Base-by-base conservation (phyloP, 225 moss, liverwort and hornwort genomes). In the Ulota crispa region DNA sequence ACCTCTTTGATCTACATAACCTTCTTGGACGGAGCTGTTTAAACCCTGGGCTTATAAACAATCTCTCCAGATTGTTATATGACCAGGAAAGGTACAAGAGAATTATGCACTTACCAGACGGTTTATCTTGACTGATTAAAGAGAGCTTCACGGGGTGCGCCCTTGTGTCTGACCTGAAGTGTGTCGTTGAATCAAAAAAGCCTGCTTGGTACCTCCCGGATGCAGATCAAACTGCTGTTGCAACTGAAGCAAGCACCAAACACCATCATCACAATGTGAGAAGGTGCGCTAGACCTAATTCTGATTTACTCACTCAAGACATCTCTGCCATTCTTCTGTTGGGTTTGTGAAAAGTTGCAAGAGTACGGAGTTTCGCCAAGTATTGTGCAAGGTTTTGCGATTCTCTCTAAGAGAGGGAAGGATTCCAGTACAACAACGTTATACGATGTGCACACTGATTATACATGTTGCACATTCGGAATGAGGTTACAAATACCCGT, bases 71-170 rank as follows among this genome's bases (percentile, higher is more conserved):
- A n/a, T 7, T 39, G n/a, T 23, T 21, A 21, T 11, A 14, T 65
- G 4, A 10, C 18, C 27, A 20, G 18, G 67, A 36, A 50, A 32
- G 52, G 39, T 3, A n/a, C 71, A 23, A 15, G 16, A 34, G 27
- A 30, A 9, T 20, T 55, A 4, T 13, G 65, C 34, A 57, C 65
- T 45, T 64, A 69, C 74, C 3, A 73, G 24, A 30, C 1, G 26
- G n/a, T 5, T 36, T 39, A 32, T 54, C 32, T 70, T 70, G 79
- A 57, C 47, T 75, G 79, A 79, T 64, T 55, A 75, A 75, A 55
- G 73, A 68, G 45, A 68, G 47, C 27, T 45, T 82, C 32, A 26
- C 52, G 43, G 78, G 52, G 5, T 78, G 54, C 61, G 34, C 5
- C 43, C 6, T 24, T 7, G 27, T 39, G 15, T 60, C 26, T 21